These are phyloP conservation scores for Naematelia aurantialba DNA, from an alignment of 768 basidiomycete genomes.

Conservation along the genomic window DNA sequence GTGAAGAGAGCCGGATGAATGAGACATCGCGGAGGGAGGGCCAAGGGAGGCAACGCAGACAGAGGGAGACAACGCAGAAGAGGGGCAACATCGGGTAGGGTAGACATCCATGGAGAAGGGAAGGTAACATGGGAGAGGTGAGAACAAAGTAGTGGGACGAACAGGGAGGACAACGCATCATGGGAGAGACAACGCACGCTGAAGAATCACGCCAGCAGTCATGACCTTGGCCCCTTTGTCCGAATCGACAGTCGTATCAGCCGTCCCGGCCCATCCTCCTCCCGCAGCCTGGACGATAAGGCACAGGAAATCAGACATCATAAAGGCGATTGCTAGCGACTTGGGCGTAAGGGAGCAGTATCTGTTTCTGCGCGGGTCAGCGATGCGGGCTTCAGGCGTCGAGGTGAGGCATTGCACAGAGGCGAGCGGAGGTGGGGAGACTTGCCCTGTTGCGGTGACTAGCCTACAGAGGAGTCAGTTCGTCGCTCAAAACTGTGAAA, in stretches of 20 bases:
- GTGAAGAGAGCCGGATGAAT: no score
- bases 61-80: no score
- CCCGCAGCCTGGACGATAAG: conserved; percentile 65
- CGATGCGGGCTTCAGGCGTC: no score
- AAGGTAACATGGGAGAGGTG: no score
- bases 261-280: conserved; percentile 58
- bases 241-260: conserved; percentile 31
- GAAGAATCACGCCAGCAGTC: conserved; percentile 61
- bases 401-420: neutral
- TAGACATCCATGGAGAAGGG: no score
- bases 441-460: conserved; percentile 53
- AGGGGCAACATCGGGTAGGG: no score
- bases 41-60: no score
- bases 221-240: conserved; percentile 58
- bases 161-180: no score
- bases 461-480: neutral
- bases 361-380: conserved; percentile 10
- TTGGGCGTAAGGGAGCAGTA: conserved; percentile 27
- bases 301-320: conserved; percentile 57
- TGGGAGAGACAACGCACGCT: conserved; percentile 50
- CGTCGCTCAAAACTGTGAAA: no score
- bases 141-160: no score
- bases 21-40: no score
- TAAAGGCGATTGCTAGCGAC: conserved; percentile 45
- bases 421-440: neutral